These are phyloP conservation scores for Beauveria asiatica DNA, from an alignment of 2,329 filamentous ascomycete genomes.

Conservation along the genomic window DNA sequence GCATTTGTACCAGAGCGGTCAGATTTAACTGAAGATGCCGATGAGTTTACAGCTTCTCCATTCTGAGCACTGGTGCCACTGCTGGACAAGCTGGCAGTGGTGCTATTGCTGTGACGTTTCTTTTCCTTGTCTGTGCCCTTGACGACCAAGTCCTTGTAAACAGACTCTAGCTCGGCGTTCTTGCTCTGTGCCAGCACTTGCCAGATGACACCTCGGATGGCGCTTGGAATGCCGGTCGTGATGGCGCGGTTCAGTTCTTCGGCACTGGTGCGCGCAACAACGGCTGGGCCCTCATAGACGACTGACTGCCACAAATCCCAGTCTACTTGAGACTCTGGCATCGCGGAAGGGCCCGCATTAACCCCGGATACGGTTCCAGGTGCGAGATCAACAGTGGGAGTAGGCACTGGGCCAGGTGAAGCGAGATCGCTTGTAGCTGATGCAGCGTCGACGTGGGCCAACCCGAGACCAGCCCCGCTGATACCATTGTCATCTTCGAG, in stretches of 20 bases:
- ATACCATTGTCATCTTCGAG: slow-evolving; percentile 44
- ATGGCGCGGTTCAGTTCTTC: slow-evolving; percentile 88
- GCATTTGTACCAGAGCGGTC: slow-evolving; percentile 58
- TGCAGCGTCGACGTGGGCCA: slow-evolving; percentile 19
- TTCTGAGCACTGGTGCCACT: slow-evolving; percentile 53
- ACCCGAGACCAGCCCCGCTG: slow-evolving; percentile 15
- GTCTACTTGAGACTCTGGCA: slow-evolving; percentile 71
- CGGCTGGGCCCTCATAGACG: slow-evolving; percentile 87
- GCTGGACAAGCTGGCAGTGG: slow-evolving; percentile 41
- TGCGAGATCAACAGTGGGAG: slow-evolving; percentile 61
- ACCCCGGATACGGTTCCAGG: slow-evolving; percentile 82
- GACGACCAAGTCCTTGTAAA: slow-evolving; percentile 75
- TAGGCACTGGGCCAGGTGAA: slow-evolving; percentile 39
- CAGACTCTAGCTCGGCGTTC: slow-evolving; percentile 75
- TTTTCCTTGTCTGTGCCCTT: slow-evolving; percentile 77
- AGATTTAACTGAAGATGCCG: slow-evolving; percentile 77
- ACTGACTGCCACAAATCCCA: slow-evolving; percentile 98
- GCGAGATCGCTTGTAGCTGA: slow-evolving; percentile 21
- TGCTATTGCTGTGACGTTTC: slow-evolving; percentile 48
- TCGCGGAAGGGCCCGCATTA: slow-evolving; percentile 63
- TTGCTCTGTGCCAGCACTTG: slow-evolving; percentile 95
- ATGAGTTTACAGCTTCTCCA: slow-evolving; percentile 59
- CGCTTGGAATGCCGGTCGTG: slow-evolving; percentile 84
- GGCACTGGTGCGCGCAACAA: slow-evolving; percentile 76
- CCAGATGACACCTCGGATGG: slow-evolving; percentile 97